Evolutionary conservation across 441 rosid genomes (phyloP).

Genomic region (Populus trichocarpa): DNA sequence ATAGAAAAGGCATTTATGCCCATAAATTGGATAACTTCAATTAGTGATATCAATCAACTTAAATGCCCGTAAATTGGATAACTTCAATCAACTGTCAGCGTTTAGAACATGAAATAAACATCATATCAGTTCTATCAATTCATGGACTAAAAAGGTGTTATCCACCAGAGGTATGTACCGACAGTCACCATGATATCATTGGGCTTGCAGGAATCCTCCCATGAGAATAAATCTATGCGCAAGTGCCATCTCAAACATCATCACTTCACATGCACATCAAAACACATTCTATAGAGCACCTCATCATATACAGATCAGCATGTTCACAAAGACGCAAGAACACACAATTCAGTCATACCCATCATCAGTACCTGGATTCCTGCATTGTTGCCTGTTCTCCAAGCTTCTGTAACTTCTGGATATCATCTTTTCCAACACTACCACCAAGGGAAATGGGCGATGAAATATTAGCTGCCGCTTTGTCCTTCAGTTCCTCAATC

Average conservation of each 20-base stretch:
- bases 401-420: slow-evolving; percentile 42
- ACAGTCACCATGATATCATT: background rate
- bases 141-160: background rate
- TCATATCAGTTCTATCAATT: background rate
- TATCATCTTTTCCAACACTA: slow-evolving; percentile 30
- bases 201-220: background rate
- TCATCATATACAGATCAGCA: background rate
- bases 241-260: background rate
- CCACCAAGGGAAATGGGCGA: slow-evolving; percentile 33
- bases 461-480: slow-evolving; percentile 31
- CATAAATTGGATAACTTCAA: too few species aligned
- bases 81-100: background rate
- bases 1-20: too few species aligned
- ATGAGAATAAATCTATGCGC: background rate
- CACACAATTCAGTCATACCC: background rate
- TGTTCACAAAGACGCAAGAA: background rate
- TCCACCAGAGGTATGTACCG: background rate
- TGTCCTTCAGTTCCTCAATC: slow-evolving; percentile 52
- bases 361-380: slow-evolving; percentile 56
- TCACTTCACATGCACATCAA: too few species aligned
- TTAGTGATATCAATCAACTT: too few species aligned
- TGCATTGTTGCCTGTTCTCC: slow-evolving; percentile 39
- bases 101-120: background rate
- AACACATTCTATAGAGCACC: background rate
- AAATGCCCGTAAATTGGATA: too few species aligned